Percentiles rank a stretch among this genome's conserved stretches.
Conservation (phyloP, 441 rosid species). For the Pelargonium fulgidum region DNA sequence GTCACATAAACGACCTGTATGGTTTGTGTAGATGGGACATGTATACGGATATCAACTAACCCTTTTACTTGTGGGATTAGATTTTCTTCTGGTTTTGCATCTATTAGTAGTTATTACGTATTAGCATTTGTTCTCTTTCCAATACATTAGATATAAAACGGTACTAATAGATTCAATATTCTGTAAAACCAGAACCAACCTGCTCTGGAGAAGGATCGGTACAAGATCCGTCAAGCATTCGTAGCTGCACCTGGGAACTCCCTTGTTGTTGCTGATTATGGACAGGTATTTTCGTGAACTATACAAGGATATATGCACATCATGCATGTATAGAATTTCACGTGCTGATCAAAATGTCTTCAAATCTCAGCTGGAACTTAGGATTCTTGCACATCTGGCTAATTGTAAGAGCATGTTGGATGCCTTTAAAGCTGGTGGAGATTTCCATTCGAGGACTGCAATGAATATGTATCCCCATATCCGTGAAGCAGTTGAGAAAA, state of each 20-base stretch:
- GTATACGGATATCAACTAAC: not conserved
- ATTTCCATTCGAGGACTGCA: constrained; percentile 97
- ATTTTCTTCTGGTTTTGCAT: not conserved
- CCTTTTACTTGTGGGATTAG: not conserved
- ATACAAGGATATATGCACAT: not conserved
- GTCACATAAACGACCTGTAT: not conserved
- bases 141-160: constrained; percentile 7
- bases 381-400: constrained; percentile 97
- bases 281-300: constrained; percentile 57
- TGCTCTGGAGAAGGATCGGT: constrained; percentile 96
- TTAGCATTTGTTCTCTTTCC: not conserved
- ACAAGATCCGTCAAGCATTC: constrained; percentile 95
- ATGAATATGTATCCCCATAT: constrained; percentile 96
- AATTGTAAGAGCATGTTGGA: constrained; percentile 91
- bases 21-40: not conserved
- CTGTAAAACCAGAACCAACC: constrained; percentile 69
- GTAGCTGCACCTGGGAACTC: constrained; percentile 89
- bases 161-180: constrained; percentile 15
- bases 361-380: constrained; percentile 78
- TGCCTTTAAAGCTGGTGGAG: constrained; percentile 95
- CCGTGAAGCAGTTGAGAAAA: constrained; percentile 61
- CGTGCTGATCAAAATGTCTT: constrained; percentile 30
- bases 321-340: constrained; percentile 15
- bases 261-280: constrained; percentile 94
- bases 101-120: not conserved